Evolutionary conservation across 306 rosid species (phyloP).

Genomic region (Oemleria cerasiformis): DNA sequence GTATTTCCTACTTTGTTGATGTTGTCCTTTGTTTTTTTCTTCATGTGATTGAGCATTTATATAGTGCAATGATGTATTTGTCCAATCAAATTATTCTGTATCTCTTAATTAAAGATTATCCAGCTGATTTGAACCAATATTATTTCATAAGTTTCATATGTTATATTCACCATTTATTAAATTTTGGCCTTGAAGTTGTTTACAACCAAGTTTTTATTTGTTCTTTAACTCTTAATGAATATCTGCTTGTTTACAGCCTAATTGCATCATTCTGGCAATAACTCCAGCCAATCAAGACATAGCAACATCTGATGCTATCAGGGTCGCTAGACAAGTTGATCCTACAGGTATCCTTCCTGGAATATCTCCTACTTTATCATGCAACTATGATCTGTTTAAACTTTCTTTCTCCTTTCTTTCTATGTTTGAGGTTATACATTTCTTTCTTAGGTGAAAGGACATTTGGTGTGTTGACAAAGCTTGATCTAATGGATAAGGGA

Average conservation of each 20-base stretch:
- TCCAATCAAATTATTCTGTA: neutral
- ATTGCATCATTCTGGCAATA: conserved; percentile 82
- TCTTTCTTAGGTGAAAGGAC: conserved; percentile 69
- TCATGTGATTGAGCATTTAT: neutral
- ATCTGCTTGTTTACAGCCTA: conserved; percentile 54
- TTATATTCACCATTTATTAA: neutral
- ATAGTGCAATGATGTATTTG: neutral
- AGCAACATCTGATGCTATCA: conserved; percentile 91
- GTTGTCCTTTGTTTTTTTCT: neutral
- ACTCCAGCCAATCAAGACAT: conserved; percentile 93
- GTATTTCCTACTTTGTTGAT: neutral
- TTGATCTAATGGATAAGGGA: conserved; percentile 96
- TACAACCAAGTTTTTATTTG: neutral
- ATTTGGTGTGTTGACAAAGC: conserved; percentile 87
- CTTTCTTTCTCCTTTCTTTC: neutral
- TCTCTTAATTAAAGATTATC: neutral
- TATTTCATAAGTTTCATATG: neutral
- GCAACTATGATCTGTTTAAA: conserved; percentile 7
- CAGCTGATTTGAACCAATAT: neutral
- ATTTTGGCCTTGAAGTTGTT: neutral
- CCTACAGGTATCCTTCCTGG: conserved; percentile 54
- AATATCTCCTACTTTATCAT: conserved; percentile 6
- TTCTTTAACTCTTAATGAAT: neutral
- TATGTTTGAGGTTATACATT: conserved; percentile 3
- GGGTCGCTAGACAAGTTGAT: conserved; percentile 83